Evolutionary conservation across 495 filamentous ascomycete species (phyloP), one percentile per base, ranked within the genome.

Genomic region (Beverwykella pulmonaria): DNA sequence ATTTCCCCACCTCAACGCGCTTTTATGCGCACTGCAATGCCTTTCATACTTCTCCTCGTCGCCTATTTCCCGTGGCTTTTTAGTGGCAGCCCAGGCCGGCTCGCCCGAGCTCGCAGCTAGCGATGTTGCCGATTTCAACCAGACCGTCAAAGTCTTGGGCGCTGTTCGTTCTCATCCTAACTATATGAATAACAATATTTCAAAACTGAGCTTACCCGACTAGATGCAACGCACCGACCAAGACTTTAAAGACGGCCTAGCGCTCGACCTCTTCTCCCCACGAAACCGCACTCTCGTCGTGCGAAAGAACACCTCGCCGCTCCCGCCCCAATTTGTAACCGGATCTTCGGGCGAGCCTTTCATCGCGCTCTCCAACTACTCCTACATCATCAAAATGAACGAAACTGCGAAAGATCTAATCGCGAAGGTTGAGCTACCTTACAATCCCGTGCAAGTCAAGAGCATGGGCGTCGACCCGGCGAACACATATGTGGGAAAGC

Each of bases 321-420:
- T 61, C 20, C 27, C 25, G 1, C 41, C 20, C 3, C 14, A 36
- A 3, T 61, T 61, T 23, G 58, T 61, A 7, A 32, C 44, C 15
- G 58, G 58, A 15, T 27, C 15, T 20, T 27, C 27, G 12, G 58
- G 58, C 17, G 58, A 50, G 23, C 58, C 23, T 17, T 61, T 61
- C 26, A 34, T 61, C 17, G 39, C 58, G 2, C 47, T 61, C 5
- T 50, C 44, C 1, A 50, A 50, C 29, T 61, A 61, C 47, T 61
- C 58, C 5, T 61, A 32, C 6, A 30, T 61, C 17, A 30, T 61
- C 23, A 22, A 34, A 17, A 29, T 52, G 29, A 61, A 61, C 22
- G 58, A 61, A 25, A 50, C 44, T 15, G 58, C 58, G n/a, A 50
- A 36, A n/a, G 46, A 61, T 20, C 58, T 61, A 1, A 61, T 61